Evolutionary conservation across 2,329 filamentous ascomycete species (phyloP), one percentile per base, ranked within the genome.

Genomic region (Claviceps sorghi): DNA sequence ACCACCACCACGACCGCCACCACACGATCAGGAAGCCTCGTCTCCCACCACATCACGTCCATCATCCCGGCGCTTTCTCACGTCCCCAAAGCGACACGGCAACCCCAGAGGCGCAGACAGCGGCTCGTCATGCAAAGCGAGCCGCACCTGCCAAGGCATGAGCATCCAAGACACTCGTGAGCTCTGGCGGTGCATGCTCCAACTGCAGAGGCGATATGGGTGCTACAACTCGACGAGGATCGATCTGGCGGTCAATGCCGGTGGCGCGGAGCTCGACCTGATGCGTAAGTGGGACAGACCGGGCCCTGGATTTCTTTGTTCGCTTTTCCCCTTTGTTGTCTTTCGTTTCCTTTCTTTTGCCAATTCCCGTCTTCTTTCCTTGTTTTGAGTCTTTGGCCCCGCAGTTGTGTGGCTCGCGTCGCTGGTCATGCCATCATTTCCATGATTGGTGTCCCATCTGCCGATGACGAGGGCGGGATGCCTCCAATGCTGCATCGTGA

Each of bases 221-320:
- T 76, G 73, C 61, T 76, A 76, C 56, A 73, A 70, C 30, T 76
- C 72, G 19, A 70, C 72, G 15, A 62, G 73, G 34, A 74, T 76
- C 59, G 70, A 72, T 48, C 64, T 74, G 43, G 73, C 73, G 0
- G 60, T 73, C 15, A 67, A 67, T 43, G 69, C 69, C 0, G 67
- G 68, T 22, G 67, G 72, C 4, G 59, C 66, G 9, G 69, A 64
- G 13, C 51, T 69, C 10, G 60, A 65, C 48, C 55, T 75, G 21
- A 72, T 74, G 66, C 73, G 73, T 76, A 63, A 62, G 71, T 69
- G 13, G 21, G 30, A 10, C 2, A 9, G 5, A n/a, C n/a, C 15
- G 10, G 32, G 5, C 15, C 41, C 3, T 34, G 2, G 11, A 26
- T 6, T 22, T 17, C 5, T 43, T 30, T 44, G 17, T 26, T 11